Evolutionary conservation across 257 asterid genomes (phyloP).

Genomic region (Nemophila menziesii): DNA sequence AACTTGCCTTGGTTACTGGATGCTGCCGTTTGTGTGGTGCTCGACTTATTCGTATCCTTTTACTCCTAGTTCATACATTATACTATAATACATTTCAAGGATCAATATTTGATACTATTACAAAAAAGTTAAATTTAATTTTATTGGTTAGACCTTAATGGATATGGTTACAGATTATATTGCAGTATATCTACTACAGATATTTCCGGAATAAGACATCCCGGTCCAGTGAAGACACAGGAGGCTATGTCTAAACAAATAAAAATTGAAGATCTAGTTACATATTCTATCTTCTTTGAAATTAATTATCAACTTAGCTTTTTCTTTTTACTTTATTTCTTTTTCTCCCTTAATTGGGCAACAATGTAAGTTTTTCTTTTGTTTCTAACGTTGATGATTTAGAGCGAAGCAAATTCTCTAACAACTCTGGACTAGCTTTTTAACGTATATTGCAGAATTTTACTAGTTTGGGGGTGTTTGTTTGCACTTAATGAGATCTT

Average conservation of each 20-base stretch:
- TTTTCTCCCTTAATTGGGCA: not conserved
- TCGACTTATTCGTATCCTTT: slow-evolving; percentile 91
- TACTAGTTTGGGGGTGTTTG: too few relatives aligned
- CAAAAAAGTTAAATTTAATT: not conserved
- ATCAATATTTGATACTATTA: not conserved
- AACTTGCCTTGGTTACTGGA: slow-evolving; percentile 93
- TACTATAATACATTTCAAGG: too few relatives aligned
- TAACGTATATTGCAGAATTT: too few relatives aligned
- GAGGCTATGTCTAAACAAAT: slow-evolving; percentile 13
- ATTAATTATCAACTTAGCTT: not conserved
- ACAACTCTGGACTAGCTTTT: too few relatives aligned
- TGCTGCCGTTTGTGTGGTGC: slow-evolving; percentile 69
- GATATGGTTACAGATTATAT: slow-evolving; percentile 39
- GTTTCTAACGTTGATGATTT: not conserved
- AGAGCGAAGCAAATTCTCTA: too few relatives aligned
- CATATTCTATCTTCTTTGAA: not conserved
- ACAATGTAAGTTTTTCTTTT: not conserved
- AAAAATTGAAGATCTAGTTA: slow-evolving; percentile 6
- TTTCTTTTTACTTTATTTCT: not conserved
- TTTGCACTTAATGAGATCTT: too few relatives aligned
- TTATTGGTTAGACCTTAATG: slow-evolving; percentile 24
- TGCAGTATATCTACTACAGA: slow-evolving; percentile 68
- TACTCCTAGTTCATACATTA: not conserved
- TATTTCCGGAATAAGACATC: slow-evolving; percentile 21
- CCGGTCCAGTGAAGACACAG: slow-evolving; percentile 15